Percentiles rank a stretch among this genome's conserved stretches.
These are phyloP conservation scores for Pseudogymnoascus sp. DNA, from an alignment of 2,329 filamentous ascomycete genomes.

Conservation along the genomic window DNA sequence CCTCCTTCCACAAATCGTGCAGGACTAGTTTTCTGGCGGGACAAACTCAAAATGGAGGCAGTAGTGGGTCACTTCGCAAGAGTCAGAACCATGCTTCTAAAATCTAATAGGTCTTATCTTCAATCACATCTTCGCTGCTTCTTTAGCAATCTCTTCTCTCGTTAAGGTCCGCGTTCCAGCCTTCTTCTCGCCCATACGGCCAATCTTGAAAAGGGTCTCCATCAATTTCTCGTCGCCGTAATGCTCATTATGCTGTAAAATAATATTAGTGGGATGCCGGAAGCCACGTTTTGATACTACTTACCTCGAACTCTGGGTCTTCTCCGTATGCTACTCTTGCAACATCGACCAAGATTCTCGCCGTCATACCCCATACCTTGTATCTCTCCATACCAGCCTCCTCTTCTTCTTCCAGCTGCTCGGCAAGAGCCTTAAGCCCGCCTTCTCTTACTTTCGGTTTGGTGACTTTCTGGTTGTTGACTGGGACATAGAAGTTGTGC, in stretches of 20 bases:
- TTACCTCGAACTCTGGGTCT: slow-evolving; percentile 71
- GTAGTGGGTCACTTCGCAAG: background rate
- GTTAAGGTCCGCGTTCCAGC: slow-evolving; percentile 19
- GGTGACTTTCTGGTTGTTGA: slow-evolving; percentile 60
- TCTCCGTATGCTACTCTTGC: slow-evolving; percentile 75
- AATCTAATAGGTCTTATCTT: slow-evolving; percentile 5
- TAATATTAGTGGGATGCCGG: slow-evolving; percentile 7
- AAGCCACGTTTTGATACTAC: slow-evolving; percentile 1
- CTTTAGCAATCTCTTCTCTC: background rate
- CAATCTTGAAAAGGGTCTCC: slow-evolving; percentile 43
- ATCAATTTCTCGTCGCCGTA: slow-evolving; percentile 56
- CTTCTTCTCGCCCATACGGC: slow-evolving; percentile 42
- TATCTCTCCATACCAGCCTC: slow-evolving; percentile 49
- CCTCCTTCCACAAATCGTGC: background rate
- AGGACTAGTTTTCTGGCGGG: background rate
- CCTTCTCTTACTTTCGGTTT: slow-evolving; percentile 40
- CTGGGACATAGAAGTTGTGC: slow-evolving; percentile 88
- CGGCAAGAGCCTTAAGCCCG: slow-evolving; percentile 37
- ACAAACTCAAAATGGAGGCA: background rate
- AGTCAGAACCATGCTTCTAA: background rate
- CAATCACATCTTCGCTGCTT: slow-evolving; percentile 1
- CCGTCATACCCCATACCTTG: slow-evolving; percentile 93
- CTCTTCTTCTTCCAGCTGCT: slow-evolving; percentile 39
- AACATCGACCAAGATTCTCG: slow-evolving; percentile 78
- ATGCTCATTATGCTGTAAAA: slow-evolving; percentile 23